Conservation (phyloP, 208 protist species). For the Leishmania major region DNA sequence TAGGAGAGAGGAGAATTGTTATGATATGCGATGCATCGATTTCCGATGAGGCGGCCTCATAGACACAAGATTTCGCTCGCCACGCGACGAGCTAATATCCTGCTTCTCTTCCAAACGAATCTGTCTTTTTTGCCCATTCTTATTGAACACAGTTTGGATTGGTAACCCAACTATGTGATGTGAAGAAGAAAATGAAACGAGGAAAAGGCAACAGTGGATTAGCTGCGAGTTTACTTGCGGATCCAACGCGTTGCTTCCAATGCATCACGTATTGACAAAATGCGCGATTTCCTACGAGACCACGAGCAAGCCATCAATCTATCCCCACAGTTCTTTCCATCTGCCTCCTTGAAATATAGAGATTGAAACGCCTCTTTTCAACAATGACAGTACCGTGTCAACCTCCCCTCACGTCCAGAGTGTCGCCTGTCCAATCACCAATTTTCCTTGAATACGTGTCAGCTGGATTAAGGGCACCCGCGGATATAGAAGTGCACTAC, state of each 20-base stretch:
- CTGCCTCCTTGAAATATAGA: not conserved
- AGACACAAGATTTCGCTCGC: not conserved
- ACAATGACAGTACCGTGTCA: not conserved
- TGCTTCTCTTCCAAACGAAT: not conserved
- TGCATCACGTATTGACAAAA: not conserved
- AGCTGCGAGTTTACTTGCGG: not conserved
- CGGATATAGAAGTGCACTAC: not conserved
- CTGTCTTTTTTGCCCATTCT: not conserved
- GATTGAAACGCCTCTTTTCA: not conserved
- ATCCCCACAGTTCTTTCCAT: not conserved
- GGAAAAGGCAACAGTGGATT: not conserved
- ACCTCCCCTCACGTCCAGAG: not conserved
- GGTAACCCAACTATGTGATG: not conserved
- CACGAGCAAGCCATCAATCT: not conserved
- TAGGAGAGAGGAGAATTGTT: not conserved
- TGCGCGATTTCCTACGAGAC: not conserved
- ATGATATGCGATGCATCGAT: not conserved
- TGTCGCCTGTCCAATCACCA: not conserved
- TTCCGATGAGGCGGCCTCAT: not conserved
- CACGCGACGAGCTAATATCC: not conserved
- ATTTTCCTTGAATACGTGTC: not conserved
- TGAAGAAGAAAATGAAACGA: not conserved
- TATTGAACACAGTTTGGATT: not conserved
- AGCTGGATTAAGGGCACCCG: not conserved
- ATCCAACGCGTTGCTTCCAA: not conserved